These are phyloP conservation scores for Eremochloa ophiuroides DNA, from an alignment of 176 grass and related monocot species.

Conservation along the genomic window DNA sequence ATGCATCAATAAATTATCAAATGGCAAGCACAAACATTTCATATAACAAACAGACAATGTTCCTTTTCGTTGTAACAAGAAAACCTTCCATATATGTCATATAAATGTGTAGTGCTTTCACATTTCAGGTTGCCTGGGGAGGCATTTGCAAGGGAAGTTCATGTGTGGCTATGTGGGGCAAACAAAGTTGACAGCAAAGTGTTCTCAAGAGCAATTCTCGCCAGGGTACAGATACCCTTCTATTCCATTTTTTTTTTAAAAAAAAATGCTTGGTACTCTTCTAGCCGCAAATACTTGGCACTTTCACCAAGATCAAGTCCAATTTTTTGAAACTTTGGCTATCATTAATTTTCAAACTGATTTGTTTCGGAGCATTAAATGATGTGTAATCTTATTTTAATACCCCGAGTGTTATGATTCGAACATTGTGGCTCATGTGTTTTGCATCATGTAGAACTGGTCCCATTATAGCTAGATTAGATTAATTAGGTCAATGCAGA, in stretches of 20 bases:
- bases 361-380: not conserved
- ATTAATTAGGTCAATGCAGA: too few relatives aligned
- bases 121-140: slow-evolving; percentile 68
- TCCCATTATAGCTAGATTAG: too few relatives aligned
- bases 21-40: not conserved
- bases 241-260: not conserved
- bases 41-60: not conserved
- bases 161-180: slow-evolving; percentile 81
- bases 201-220: slow-evolving; percentile 87
- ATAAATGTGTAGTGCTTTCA: not conserved
- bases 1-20: not conserved
- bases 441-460: too few relatives aligned
- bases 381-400: not conserved
- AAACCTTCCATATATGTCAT: not conserved
- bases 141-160: slow-evolving; percentile 46
- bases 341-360: not conserved
- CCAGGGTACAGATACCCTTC: slow-evolving; percentile 44
- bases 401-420: too few relatives aligned
- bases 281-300: not conserved
- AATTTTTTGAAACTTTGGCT: not conserved
- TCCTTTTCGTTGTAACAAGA: not conserved
- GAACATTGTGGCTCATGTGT: too few relatives aligned
- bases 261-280: not conserved
- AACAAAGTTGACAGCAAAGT: slow-evolving; percentile 78
- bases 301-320: not conserved